A percentile compares a stretch with the other conserved stretches of the same genome.
phyloP scores from a whole-genome alignment of 2,329 filamentous ascomycete genomes.

The Verticillium tricorpus region DNA sequence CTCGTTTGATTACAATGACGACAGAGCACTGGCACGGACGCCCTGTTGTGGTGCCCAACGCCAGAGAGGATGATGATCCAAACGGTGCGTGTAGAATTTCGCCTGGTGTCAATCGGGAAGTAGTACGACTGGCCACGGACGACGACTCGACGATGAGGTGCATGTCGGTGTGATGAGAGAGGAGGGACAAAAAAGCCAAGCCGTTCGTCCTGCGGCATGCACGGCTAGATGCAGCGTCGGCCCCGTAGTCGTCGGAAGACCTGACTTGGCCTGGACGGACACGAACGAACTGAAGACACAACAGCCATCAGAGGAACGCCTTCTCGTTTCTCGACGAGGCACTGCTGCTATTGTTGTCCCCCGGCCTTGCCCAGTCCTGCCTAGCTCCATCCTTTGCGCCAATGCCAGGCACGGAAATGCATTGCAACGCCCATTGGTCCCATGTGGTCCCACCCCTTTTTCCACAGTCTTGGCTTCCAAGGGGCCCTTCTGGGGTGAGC shows the following conservation, averaged over 20 bases:
- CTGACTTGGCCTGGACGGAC: neutral
- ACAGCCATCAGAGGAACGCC: neutral
- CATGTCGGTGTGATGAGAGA: too few relatives aligned
- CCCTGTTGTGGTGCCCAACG: neutral
- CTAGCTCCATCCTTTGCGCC: neutral
- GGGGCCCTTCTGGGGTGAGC: neutral
- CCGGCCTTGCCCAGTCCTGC: neutral
- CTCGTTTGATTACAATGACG: neutral
- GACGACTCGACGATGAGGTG: too few relatives aligned
- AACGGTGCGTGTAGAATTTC: neutral
- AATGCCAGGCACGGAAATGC: conserved; percentile 5
- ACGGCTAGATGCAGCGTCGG: neutral
- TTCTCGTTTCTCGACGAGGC: neutral
- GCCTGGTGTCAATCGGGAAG: neutral
- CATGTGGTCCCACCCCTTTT: conserved; percentile 1
- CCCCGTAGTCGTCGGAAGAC: neutral
- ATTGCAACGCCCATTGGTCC: neutral
- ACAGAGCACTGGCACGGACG: neutral
- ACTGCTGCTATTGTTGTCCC: neutral
- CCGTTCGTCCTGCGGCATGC: too few relatives aligned
- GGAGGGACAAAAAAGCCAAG: too few relatives aligned
- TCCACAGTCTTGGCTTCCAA: neutral
- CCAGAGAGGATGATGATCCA: neutral
- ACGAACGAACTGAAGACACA: neutral
- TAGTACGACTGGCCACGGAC: neutral